Evolutionary conservation across 495 filamentous ascomycete genomes (phyloP).

Genomic region (Tuber indicum): DNA sequence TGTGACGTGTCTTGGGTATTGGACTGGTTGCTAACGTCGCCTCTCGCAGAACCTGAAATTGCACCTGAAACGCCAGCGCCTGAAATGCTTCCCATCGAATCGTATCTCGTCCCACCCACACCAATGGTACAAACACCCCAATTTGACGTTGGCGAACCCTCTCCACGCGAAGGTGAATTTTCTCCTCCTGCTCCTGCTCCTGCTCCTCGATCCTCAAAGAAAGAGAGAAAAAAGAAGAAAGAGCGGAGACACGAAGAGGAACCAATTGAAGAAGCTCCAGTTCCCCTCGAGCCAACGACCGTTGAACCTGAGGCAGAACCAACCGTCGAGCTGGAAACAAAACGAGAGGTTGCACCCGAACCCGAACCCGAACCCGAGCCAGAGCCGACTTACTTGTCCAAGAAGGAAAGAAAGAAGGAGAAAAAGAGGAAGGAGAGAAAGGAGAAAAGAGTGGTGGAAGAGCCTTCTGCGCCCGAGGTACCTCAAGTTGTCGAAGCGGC

Average conservation of each 20-base stretch:
- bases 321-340: slow-evolving; percentile 18
- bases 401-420: slow-evolving; percentile 26
- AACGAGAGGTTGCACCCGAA: background rate
- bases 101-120: slow-evolving; percentile 36
- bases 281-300: slow-evolving; percentile 22
- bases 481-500: slow-evolving; percentile 10
- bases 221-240: slow-evolving; percentile 33
- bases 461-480: slow-evolving; percentile 5
- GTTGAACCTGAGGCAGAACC: slow-evolving; percentile 22
- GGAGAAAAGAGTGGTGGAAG: slow-evolving; percentile 16
- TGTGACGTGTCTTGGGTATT: slow-evolving; percentile 32
- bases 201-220: slow-evolving; percentile 25
- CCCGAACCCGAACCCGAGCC: slow-evolving; percentile 11
- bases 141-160: slow-evolving; percentile 11
- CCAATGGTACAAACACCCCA: slow-evolving; percentile 25
- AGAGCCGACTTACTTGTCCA: slow-evolving; percentile 12
- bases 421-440: slow-evolving; percentile 8
- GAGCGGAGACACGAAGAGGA: slow-evolving; percentile 22
- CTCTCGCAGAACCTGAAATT: slow-evolving; percentile 28
- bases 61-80: slow-evolving; percentile 33
- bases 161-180: slow-evolving; percentile 24
- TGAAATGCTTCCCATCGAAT: slow-evolving; percentile 35
- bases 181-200: slow-evolving; percentile 24
- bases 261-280: slow-evolving; percentile 19
- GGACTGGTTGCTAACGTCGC: slow-evolving; percentile 20